Evolutionary conservation across 23 red algal species (phyloP), one percentile per base, ranked within the genome.

Genomic region (Agarophyton chilense): DNA sequence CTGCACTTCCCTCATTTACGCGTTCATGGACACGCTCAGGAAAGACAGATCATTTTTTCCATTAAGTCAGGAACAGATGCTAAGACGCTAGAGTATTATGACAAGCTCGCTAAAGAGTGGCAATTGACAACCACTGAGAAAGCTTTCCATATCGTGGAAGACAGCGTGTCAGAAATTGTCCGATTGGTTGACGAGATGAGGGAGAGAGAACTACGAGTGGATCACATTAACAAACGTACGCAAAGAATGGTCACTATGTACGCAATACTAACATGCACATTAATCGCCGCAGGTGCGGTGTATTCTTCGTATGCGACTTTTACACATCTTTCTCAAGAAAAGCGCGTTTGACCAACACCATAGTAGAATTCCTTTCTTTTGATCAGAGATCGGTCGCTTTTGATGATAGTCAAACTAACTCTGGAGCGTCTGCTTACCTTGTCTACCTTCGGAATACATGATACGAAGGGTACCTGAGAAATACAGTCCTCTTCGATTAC

Each of bases 141-240:
- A 52, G 28, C 71, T 17, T 89, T 89, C 41, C 39, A 54, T 12
- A 65, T 89, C 17, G 85, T 89, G 7, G 85, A 89, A 71, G 85
- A 89, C 26, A 47, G 72, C 18, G 85, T 89, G 1, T 78, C 85
- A 63, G 85, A 89, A 25, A 89, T 89, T 64, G 85, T 89, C 2
- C 85, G 85, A 42, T 60, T 89, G 22, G 67, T 89, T 49, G 85
- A 89, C 72, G 85, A 89, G 62, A 89, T 89, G 85, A 56, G 85
- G 39, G 63, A 89, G 26, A 66, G 85, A 42, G 85, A 89, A 35
- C 85, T 77, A 24, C 43, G 85, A 31, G n/a, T 89, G 68, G 73
- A 63, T 32, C 70, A 89, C 24, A 26, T 89, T 16, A 89, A 58
- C 56, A 47, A 31, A 33, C 43, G 60, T 26, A 89, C 85, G 21